Evolutionary conservation across 2,329 filamentous ascomycete genomes (phyloP).

Genomic region (Dryadomyces sulphureus): DNA sequence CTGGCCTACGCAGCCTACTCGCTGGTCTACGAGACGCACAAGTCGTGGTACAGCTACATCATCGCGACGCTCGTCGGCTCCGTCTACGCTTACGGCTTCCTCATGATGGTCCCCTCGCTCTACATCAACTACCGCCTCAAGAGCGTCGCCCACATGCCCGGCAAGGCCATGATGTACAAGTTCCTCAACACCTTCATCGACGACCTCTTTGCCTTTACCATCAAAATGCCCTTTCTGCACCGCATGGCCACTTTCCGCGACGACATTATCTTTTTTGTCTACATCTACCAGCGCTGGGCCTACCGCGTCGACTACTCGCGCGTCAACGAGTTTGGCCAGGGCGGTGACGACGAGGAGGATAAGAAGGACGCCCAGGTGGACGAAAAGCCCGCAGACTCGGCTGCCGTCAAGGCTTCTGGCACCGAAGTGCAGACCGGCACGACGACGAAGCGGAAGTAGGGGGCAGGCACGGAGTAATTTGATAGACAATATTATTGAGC

Average conservation of each 20-base stretch:
- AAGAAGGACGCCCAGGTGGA: conserved; percentile 17
- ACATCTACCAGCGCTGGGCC: conserved; percentile 84
- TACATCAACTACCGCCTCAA: conserved; percentile 99
- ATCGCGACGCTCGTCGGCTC: conserved; percentile 90
- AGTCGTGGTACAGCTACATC: conserved; percentile 95
- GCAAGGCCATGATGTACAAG: conserved; percentile 94
- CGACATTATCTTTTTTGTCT: conserved; percentile 96
- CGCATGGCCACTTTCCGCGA: conserved; percentile 83
- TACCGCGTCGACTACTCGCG: conserved; percentile 86
- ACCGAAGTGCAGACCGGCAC: conserved; percentile 29
- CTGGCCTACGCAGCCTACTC: conserved; percentile 84
- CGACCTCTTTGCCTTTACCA: conserved; percentile 95
- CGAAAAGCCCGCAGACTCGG: conserved; percentile 15
- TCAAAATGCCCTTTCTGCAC: conserved; percentile 96
- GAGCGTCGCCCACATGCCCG: conserved; percentile 92
- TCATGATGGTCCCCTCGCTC: conserved; percentile 95
- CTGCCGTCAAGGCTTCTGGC: conserved; percentile 22
- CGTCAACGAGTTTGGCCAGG: conserved; percentile 96
- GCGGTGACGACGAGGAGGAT: conserved; percentile 68
- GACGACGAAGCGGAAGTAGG: conserved; percentile 30
- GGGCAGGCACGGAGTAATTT: too few relatives aligned
- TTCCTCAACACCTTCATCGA: conserved; percentile 99
- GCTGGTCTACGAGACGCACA: conserved; percentile 83
- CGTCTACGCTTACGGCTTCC: conserved; percentile 94
- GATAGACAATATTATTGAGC: too few relatives aligned